A percentile compares a stretch with the other conserved stretches of the same genome.
Evolutionary conservation across 2,329 filamentous ascomycete genomes (phyloP).

Genomic region (Ilyonectria sp.): DNA sequence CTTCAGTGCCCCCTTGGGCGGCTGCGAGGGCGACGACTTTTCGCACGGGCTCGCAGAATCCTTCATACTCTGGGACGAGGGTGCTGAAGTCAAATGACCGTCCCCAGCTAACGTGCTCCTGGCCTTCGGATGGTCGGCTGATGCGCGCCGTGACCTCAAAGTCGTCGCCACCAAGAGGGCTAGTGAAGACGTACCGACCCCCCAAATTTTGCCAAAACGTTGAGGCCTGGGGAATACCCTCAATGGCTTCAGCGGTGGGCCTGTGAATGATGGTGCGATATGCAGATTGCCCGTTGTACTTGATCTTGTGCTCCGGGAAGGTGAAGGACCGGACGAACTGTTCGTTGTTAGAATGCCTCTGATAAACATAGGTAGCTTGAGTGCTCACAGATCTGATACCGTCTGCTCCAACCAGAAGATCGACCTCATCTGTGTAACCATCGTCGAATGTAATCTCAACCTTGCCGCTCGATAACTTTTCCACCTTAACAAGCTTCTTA

Average conservation of each 20-base stretch:
- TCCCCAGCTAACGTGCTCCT: slow-evolving; percentile 52
- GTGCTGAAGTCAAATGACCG: slow-evolving; percentile 41
- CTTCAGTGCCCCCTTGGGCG: slow-evolving; percentile 44
- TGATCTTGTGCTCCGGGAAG: slow-evolving; percentile 59
- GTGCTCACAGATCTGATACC: slow-evolving; percentile 63
- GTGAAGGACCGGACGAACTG: slow-evolving; percentile 59
- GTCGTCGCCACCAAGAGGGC: slow-evolving; percentile 52
- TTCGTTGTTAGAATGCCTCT: neutral
- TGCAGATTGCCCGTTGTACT: slow-evolving; percentile 58
- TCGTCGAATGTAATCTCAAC: slow-evolving; percentile 63
- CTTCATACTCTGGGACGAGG: slow-evolving; percentile 45
- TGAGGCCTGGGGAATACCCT: slow-evolving; percentile 48
- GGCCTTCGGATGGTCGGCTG: slow-evolving; percentile 34
- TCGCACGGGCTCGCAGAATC: slow-evolving; percentile 51
- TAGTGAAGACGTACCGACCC: slow-evolving; percentile 52
- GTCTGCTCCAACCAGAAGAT: slow-evolving; percentile 67
- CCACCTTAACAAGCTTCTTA: slow-evolving; percentile 59
- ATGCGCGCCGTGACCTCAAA: slow-evolving; percentile 52
- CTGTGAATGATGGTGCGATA: slow-evolving; percentile 52
- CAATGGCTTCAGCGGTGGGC: slow-evolving; percentile 44
- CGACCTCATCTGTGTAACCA: slow-evolving; percentile 55
- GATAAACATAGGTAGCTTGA: neutral
- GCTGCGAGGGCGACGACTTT: slow-evolving; percentile 48
- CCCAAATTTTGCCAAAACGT: slow-evolving; percentile 53
- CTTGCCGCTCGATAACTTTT: slow-evolving; percentile 54